phyloP scores from a whole-genome alignment of 192 early-diverging fungal genomes.

The Entomortierella chlamydospora region DNA sequence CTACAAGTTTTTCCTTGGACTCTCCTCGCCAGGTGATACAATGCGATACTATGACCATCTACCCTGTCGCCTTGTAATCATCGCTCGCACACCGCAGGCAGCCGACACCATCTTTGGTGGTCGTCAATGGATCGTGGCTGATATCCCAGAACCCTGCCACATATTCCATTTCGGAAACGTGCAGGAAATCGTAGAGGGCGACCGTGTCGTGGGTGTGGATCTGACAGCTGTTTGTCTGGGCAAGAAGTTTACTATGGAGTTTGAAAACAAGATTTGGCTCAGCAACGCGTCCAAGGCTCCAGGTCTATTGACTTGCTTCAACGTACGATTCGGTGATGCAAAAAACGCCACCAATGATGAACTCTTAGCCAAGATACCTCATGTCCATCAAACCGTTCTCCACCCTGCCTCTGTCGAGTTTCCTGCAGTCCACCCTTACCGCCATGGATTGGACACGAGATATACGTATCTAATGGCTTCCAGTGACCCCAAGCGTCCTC shows the following conservation, averaged over 20 bases:
- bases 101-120: constrained; percentile 33
- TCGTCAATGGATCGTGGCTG: constrained; percentile 44
- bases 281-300: constrained; percentile 53
- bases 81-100: constrained; percentile 40
- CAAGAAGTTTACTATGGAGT: constrained; percentile 52
- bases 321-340: constrained; percentile 23
- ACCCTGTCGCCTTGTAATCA: constrained; percentile 49
- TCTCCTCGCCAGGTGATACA: constrained; percentile 46
- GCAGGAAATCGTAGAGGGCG: constrained; percentile 28
- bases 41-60: constrained; percentile 52
- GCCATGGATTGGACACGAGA: constrained; percentile 40
- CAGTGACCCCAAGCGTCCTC: constrained; percentile 51
- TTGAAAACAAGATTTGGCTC: constrained; percentile 51
- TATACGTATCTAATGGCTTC: constrained; percentile 54
- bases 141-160: constrained; percentile 52
- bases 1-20: constrained; percentile 46
- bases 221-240: constrained; percentile 48
- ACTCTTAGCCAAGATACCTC: neutral
- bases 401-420: constrained; percentile 50
- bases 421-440: constrained; percentile 43
- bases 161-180: constrained; percentile 53
- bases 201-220: constrained; percentile 33
- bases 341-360: neutral
- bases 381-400: constrained; percentile 29
- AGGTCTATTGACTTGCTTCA: constrained; percentile 35